These are phyloP conservation scores for Diplotaxis tenuifolia DNA, from an alignment of 345 rosid genomes.

Conservation along the genomic window DNA sequence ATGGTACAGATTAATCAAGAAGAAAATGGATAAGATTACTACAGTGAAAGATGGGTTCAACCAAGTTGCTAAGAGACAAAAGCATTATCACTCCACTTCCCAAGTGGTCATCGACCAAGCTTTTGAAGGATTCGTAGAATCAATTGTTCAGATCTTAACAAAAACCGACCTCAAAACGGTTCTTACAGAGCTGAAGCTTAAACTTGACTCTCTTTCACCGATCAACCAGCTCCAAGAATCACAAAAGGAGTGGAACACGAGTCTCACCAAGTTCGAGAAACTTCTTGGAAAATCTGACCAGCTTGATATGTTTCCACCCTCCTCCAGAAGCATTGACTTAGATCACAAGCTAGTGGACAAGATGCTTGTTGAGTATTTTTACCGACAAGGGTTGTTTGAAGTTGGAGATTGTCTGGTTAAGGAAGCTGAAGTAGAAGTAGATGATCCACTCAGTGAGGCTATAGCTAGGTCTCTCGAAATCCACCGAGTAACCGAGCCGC, in stretches of 20 bases:
- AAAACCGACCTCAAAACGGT: slow-evolving; percentile 28
- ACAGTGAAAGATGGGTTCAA: slow-evolving; percentile 39
- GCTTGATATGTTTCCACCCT: slow-evolving; percentile 70
- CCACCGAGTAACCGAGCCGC: slow-evolving; percentile 53
- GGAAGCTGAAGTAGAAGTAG: slow-evolving; percentile 61
- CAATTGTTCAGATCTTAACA: slow-evolving; percentile 45
- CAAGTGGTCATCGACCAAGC: slow-evolving; percentile 52
- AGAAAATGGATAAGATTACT: neutral
- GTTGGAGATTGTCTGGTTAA: slow-evolving; percentile 65
- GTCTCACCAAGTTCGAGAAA: slow-evolving; percentile 56
- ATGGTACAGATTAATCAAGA: neutral
- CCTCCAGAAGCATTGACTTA: slow-evolving; percentile 61
- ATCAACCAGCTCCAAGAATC: slow-evolving; percentile 53
- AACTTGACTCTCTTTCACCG: slow-evolving; percentile 48
- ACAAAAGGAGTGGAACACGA: slow-evolving; percentile 53
- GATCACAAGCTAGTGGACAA: slow-evolving; percentile 55
- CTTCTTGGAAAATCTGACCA: slow-evolving; percentile 54
- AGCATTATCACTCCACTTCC: slow-evolving; percentile 47
- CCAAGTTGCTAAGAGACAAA: slow-evolving; percentile 62
- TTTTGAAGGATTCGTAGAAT: slow-evolving; percentile 47
- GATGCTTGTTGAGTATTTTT: slow-evolving; percentile 64
- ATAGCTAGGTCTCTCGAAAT: slow-evolving; percentile 59
- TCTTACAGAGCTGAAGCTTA: slow-evolving; percentile 49
- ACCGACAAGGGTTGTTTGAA: slow-evolving; percentile 74
- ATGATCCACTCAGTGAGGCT: slow-evolving; percentile 9